phyloP scores from a whole-genome alignment of 2,329 filamentous ascomycete genomes.

The Emmonsiellopsis sp. region DNA sequence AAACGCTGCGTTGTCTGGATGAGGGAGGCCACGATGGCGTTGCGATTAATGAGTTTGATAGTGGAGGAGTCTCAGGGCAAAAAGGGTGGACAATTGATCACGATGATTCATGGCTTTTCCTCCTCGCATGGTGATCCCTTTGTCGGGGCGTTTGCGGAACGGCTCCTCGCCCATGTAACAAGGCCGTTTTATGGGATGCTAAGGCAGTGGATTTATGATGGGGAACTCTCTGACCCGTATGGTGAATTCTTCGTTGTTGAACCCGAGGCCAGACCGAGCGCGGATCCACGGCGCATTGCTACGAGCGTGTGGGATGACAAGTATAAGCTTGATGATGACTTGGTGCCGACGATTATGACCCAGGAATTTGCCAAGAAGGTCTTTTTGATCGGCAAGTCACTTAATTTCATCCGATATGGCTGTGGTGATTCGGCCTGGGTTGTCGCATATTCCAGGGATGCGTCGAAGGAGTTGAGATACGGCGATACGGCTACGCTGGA shows the following conservation, averaged over 20 bases:
- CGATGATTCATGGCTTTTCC: conserved; percentile 85
- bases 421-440: conserved; percentile 94
- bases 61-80: conserved; percentile 76
- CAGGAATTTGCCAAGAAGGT: conserved; percentile 92
- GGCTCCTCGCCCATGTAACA: conserved; percentile 76
- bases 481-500: conserved; percentile 88
- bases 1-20: conserved; percentile 98
- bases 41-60: conserved; percentile 87
- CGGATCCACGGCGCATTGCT: conserved; percentile 45
- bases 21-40: conserved; percentile 87
- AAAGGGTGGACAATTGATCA: conserved; percentile 85
- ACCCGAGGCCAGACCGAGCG: conserved; percentile 51
- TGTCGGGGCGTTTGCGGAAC: conserved; percentile 85
- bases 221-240: conserved; percentile 93
- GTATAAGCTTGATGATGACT: conserved; percentile 72
- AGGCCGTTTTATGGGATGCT: conserved; percentile 95
- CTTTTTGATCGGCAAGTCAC: conserved; percentile 91
- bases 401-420: conserved; percentile 96
- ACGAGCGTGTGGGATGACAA: conserved; percentile 98
- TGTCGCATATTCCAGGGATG: conserved; percentile 84
- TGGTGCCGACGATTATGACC: conserved; percentile 91
- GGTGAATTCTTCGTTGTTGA: conserved; percentile 92
- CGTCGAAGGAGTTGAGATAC: conserved; percentile 84
- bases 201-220: conserved; percentile 95
- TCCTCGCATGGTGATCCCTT: conserved; percentile 92